phyloP scores from a whole-genome alignment of 1,284 basidiomycete species.

The Porodaedalea pini region DNA sequence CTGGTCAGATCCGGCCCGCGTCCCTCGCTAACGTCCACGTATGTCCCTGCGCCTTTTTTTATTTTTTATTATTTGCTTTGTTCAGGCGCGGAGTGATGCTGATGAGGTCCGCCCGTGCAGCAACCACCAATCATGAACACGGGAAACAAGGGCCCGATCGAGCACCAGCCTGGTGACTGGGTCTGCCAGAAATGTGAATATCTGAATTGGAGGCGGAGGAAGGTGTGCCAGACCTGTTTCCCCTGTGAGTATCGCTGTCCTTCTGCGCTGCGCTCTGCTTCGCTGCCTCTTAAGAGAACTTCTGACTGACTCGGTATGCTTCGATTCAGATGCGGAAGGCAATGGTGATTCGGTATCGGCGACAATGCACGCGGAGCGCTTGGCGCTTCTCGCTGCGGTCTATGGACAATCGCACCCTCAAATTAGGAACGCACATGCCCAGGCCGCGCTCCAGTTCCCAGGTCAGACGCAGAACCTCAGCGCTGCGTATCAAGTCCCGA shows the following conservation, averaged over 20 bases:
- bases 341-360: conserved; percentile 80
- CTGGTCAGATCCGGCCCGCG: conserved; percentile 68
- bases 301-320: conserved; percentile 19
- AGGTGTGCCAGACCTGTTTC: conserved; percentile 85
- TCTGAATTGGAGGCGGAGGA: conserved; percentile 80
- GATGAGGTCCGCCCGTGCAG: conserved; percentile 31
- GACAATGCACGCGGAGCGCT: conserved; percentile 77
- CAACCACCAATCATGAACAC: conserved; percentile 86
- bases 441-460: conserved; percentile 12
- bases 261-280: conserved; percentile 16
- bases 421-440: conserved; percentile 6
- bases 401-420: conserved; percentile 44
- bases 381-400: conserved; percentile 67
- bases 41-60: conserved; percentile 28
- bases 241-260: conserved; percentile 54
- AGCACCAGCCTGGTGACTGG: conserved; percentile 89
- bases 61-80: background rate
- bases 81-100: conserved; percentile 14
- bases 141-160: conserved; percentile 82
- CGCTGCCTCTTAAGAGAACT: conserved; percentile 14
- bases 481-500: background rate
- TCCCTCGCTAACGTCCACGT: conserved; percentile 51
- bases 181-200: conserved; percentile 81
- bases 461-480: background rate
- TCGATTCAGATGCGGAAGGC: conserved; percentile 65